A percentile compares a stretch with the other conserved stretches of the same genome.
Evolutionary conservation across 306 rosid species (phyloP).

Genomic region (Arachis hypogaea): DNA sequence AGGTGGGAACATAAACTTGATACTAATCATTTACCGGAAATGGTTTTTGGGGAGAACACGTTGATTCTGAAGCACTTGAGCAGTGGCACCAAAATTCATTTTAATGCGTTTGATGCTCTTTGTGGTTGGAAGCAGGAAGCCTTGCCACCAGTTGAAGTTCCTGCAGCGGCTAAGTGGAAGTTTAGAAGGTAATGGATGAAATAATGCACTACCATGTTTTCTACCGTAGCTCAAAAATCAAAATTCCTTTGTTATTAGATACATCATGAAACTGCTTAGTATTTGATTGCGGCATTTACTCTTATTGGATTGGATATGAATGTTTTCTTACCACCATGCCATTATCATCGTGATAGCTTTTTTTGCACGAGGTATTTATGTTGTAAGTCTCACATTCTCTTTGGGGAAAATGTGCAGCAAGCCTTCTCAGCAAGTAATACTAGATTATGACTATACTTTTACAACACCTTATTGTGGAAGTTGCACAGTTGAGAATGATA

Average conservation of each 20-base stretch:
- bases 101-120: constrained; percentile 93
- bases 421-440: constrained; percentile 82
- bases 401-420: constrained; percentile 65
- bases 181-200: constrained; percentile 65
- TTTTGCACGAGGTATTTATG: constrained; percentile 19
- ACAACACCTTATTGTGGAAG: constrained; percentile 94
- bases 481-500: constrained; percentile 56
- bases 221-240: neutral
- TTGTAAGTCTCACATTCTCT: constrained; percentile 44
- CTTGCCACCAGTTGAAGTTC: constrained; percentile 94
- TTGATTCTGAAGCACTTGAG: constrained; percentile 67
- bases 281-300: constrained; percentile 2
- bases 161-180: constrained; percentile 98
- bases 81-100: constrained; percentile 75
- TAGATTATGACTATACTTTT: constrained; percentile 94
- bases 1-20: constrained; percentile 91
- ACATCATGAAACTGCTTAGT: constrained; percentile 1
- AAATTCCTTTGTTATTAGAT: neutral
- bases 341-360: neutral
- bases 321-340: constrained; percentile 8
- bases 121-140: constrained; percentile 95
- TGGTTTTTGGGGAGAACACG: constrained; percentile 89
- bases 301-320: constrained; percentile 15
- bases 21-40: constrained; percentile 91
- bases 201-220: constrained; percentile 12